A percentile compares a stretch with the other conserved stretches of the same genome.
Evolutionary conservation across 148 eudicot genomes (phyloP).

Genomic region (Cornus suecica): DNA sequence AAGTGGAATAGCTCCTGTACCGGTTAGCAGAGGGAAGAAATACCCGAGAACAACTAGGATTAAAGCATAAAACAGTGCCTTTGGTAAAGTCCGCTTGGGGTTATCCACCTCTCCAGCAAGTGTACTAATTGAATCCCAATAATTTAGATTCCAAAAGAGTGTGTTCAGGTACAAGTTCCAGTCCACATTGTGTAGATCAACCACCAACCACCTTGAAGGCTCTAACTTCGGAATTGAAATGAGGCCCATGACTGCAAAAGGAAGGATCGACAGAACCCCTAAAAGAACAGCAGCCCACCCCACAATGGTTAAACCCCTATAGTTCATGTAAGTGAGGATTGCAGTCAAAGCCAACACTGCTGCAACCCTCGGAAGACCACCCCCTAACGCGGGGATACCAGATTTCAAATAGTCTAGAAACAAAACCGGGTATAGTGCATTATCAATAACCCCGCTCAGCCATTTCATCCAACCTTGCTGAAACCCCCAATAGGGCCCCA

Average conservation of each 20-base stretch:
- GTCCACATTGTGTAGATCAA: slow-evolving; percentile 20
- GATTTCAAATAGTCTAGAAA: slow-evolving; percentile 29
- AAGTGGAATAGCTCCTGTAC: slow-evolving; percentile 26
- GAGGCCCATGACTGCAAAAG: slow-evolving; percentile 25
- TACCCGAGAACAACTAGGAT: slow-evolving; percentile 26
- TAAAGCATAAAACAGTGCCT: slow-evolving; percentile 25
- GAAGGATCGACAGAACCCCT: slow-evolving; percentile 20
- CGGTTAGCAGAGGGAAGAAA: slow-evolving; percentile 21
- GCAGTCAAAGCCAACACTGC: slow-evolving; percentile 22
- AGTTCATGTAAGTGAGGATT: slow-evolving; percentile 22
- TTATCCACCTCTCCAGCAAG: slow-evolving; percentile 28
- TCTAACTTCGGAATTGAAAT: slow-evolving; percentile 23
- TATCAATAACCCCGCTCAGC: slow-evolving; percentile 30
- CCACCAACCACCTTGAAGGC: slow-evolving; percentile 25
- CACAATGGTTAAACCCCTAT: slow-evolving; percentile 24
- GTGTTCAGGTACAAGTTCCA: slow-evolving; percentile 31
- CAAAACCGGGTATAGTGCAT: slow-evolving; percentile 27
- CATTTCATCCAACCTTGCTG: slow-evolving; percentile 34
- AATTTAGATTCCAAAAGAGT: slow-evolving; percentile 27
- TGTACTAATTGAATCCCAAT: slow-evolving; percentile 28
- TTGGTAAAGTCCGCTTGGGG: slow-evolving; percentile 24
- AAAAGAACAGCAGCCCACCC: slow-evolving; percentile 22
- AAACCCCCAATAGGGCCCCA: slow-evolving; percentile 30
- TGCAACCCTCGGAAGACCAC: slow-evolving; percentile 14
- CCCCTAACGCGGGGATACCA: slow-evolving; percentile 15